Evolutionary conservation across 179 eudicot genomes (phyloP).

Genomic region (Vitellaria paradoxa): DNA sequence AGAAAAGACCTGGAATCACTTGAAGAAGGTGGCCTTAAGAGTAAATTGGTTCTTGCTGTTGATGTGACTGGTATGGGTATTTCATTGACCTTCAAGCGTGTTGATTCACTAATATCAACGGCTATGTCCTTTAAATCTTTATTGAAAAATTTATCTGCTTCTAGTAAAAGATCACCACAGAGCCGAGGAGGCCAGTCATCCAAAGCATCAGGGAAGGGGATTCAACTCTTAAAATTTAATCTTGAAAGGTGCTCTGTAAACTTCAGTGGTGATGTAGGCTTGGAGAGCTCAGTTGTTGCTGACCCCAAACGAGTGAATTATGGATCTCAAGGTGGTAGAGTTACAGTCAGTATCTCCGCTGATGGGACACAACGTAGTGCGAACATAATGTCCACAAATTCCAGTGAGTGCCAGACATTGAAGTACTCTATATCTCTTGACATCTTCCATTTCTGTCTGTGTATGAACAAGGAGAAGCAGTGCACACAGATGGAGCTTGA

Average conservation of each 20-base stretch:
- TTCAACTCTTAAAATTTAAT: conserved; percentile 61
- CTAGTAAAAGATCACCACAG: conserved; percentile 45
- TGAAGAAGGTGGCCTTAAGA: conserved; percentile 51
- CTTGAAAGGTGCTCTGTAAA: conserved; percentile 85
- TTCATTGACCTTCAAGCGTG: conserved; percentile 78
- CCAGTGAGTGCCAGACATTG: conserved; percentile 53
- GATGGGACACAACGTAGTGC: conserved; percentile 93
- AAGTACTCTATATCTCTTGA: conserved; percentile 82
- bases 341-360: conserved; percentile 61
- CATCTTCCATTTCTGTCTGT: conserved; percentile 71
- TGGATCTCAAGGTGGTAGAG: conserved; percentile 98
- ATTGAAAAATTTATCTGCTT: conserved; percentile 47
- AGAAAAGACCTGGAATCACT: conserved; percentile 63
- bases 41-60: conserved; percentile 58
- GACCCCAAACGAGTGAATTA: conserved; percentile 97
- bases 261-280: conserved; percentile 70
- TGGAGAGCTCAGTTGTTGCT: conserved; percentile 67
- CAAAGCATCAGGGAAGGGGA: conserved; percentile 87
- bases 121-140: conserved; percentile 62
- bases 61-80: conserved; percentile 95
- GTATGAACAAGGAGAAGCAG: conserved; percentile 86
- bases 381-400: conserved; percentile 55
- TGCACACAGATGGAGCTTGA: conserved; percentile 87
- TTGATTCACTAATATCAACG: conserved; percentile 71
- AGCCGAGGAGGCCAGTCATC: conserved; percentile 50